Percentiles rank a stretch among this genome's conserved stretches.
Conservation (phyloP, 2,329 filamentous ascomycete genomes). For the Fusarium virguliforme region DNA sequence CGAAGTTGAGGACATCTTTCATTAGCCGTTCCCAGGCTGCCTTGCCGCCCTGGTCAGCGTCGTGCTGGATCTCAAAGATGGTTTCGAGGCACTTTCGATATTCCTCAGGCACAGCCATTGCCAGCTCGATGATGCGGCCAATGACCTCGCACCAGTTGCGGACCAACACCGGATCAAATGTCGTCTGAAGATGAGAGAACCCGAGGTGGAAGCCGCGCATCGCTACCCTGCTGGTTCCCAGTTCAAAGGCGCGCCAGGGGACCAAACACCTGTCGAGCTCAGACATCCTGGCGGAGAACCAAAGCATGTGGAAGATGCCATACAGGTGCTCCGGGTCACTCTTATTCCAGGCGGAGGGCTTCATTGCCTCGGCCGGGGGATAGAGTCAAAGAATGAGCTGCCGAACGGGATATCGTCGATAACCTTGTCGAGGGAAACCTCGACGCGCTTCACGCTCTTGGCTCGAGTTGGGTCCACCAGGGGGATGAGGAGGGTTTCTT, state of each 20-base stretch:
- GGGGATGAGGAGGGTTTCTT: background rate
- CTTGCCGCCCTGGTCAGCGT: background rate
- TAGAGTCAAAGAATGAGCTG: no score
- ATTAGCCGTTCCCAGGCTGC: constrained; percentile 37
- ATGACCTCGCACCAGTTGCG: constrained; percentile 45
- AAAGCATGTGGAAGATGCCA: constrained; percentile 28
- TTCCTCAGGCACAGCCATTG: background rate
- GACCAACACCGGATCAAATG: constrained; percentile 45
- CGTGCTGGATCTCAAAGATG: constrained; percentile 11
- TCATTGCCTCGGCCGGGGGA: background rate
- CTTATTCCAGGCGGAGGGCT: constrained; percentile 27
- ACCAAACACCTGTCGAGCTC: background rate
- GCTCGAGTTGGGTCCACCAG: background rate
- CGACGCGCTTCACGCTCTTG: no score
- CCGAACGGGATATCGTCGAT: no score
- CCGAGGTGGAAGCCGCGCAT: constrained; percentile 12
- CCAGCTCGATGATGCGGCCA: constrained; percentile 36
- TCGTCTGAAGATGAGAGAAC: constrained; percentile 49
- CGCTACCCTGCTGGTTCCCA: constrained; percentile 21
- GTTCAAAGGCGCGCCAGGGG: no score
- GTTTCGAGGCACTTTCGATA: constrained; percentile 10
- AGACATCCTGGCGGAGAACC: constrained; percentile 20
- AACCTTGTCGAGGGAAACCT: no score
- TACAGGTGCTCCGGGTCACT: background rate
- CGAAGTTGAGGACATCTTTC: constrained; percentile 22